phyloP scores from a whole-genome alignment of 352 stramenopile species.

The Phytophthora citricola region DNA sequence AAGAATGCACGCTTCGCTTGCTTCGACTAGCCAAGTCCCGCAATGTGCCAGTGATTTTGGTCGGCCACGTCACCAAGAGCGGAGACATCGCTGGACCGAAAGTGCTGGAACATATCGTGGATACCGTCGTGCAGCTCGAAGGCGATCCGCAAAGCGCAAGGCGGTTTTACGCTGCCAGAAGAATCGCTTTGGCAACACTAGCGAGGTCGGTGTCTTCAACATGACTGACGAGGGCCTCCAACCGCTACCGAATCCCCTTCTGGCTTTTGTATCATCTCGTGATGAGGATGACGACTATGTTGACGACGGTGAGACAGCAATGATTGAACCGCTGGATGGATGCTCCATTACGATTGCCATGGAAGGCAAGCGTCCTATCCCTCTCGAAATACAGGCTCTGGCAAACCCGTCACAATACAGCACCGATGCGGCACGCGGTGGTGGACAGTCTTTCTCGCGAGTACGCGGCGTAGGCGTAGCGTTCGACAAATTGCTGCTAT shows the following conservation, averaged over 20 bases:
- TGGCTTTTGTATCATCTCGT: conserved; percentile 77
- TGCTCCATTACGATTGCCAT: conserved; percentile 92
- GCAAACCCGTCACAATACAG: conserved; percentile 72
- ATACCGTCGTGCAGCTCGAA: conserved; percentile 97
- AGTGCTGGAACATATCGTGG: conserved; percentile 91
- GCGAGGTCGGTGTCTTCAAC: conserved; percentile 96
- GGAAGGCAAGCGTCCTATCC: conserved; percentile 94
- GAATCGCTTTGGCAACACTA: conserved; percentile 96
- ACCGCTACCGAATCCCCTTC: conserved; percentile 78
- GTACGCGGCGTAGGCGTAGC: conserved; percentile 82
- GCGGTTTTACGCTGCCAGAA: conserved; percentile 95
- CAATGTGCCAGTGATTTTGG: conserved; percentile 93
- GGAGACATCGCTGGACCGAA: conserved; percentile 96
- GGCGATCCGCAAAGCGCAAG: conserved; percentile 84
- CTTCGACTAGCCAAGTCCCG: conserved; percentile 94
- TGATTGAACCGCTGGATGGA: conserved; percentile 61
- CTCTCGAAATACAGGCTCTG: conserved; percentile 95
- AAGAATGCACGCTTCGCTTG: conserved; percentile 95
- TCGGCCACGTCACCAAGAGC: conserved; percentile 98
- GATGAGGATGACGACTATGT: conserved; percentile 35
- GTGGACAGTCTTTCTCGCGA: conserved; percentile 51
- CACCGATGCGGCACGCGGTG: conserved; percentile 29
- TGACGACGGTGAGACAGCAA: conserved; percentile 32
- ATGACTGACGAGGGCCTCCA: conserved; percentile 91
- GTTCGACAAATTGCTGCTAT: conserved; percentile 92